A percentile compares a stretch with the other conserved stretches of the same genome.
Evolutionary conservation across 495 filamentous ascomycete species (phyloP).

Genomic region (Cladorrhinum samala): DNA sequence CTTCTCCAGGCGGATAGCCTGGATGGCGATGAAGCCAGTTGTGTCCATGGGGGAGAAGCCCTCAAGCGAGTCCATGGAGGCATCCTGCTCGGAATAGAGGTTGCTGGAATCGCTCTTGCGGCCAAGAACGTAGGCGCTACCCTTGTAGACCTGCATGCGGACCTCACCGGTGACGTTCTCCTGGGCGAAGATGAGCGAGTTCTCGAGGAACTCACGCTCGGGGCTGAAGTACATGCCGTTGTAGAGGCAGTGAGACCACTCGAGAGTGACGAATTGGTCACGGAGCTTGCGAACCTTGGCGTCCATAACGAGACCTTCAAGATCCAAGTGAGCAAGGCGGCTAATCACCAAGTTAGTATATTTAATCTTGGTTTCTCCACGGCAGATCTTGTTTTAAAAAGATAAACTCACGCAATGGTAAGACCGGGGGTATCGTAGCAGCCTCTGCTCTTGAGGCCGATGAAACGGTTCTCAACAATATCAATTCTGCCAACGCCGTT

Average conservation of each 20-base stretch:
- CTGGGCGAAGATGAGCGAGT: slow-evolving; percentile 64
- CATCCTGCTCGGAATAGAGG: slow-evolving; percentile 75
- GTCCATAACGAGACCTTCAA: slow-evolving; percentile 83
- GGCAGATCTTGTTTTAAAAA: background rate
- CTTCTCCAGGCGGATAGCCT: slow-evolving; percentile 87
- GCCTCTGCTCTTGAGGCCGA: slow-evolving; percentile 70
- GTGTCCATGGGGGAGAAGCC: slow-evolving; percentile 71
- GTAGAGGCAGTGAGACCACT: slow-evolving; percentile 62
- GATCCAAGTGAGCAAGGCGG: slow-evolving; percentile 69
- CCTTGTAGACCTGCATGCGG: slow-evolving; percentile 70
- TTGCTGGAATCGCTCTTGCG: slow-evolving; percentile 72
- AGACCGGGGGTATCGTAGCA: slow-evolving; percentile 74
- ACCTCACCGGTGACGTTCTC: slow-evolving; percentile 59
- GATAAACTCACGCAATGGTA: background rate
- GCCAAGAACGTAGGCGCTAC: slow-evolving; percentile 65
- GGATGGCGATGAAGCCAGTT: slow-evolving; percentile 67
- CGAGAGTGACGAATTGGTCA: slow-evolving; percentile 74
- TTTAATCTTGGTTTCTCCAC: background rate
- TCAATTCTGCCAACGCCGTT: slow-evolving; percentile 85
- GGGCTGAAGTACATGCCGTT: slow-evolving; percentile 80
- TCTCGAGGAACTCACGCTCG: slow-evolving; percentile 64
- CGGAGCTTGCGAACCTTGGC: slow-evolving; percentile 75
- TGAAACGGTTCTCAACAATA: slow-evolving; percentile 65
- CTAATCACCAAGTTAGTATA: background rate
- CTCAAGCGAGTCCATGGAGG: slow-evolving; percentile 81